phyloP scores from a whole-genome alignment of 2,329 filamentous ascomycete species.

The Macrophomina tecta region DNA sequence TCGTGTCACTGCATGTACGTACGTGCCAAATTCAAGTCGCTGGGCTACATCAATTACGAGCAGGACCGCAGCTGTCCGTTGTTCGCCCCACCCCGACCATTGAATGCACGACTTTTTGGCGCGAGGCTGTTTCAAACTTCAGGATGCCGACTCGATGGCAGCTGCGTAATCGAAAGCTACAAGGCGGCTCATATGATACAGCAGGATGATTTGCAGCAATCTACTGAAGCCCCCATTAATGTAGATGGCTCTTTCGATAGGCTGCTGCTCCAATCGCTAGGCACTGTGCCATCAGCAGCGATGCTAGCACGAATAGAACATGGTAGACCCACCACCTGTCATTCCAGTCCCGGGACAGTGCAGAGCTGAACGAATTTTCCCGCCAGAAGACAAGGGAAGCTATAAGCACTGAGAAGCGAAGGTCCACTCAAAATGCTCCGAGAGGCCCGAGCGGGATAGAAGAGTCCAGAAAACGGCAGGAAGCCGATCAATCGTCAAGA shows the following conservation, averaged over 20 bases:
- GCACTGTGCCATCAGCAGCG: slow-evolving; percentile 3
- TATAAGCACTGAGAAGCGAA: not conserved
- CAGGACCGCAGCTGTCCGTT: not conserved
- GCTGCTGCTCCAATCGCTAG: not conserved
- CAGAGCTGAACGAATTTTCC: slow-evolving; percentile 3
- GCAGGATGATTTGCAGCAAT: slow-evolving; percentile 18
- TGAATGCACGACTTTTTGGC: not conserved
- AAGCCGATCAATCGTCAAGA: not conserved
- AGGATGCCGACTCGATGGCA: not conserved
- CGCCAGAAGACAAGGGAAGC: not conserved
- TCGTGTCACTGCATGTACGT: not conserved
- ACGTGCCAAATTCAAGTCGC: not conserved
- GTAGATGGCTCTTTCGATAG: not conserved
- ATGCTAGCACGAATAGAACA: not conserved
- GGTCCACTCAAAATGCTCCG: not conserved
- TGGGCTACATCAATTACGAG: not conserved
- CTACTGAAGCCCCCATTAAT: not conserved
- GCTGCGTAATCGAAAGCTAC: not conserved
- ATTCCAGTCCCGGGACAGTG: slow-evolving; percentile 2
- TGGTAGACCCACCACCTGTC: slow-evolving; percentile 10
- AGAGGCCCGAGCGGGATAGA: not conserved
- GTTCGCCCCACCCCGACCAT: not conserved
- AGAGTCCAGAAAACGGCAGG: not conserved
- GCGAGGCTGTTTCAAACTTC: slow-evolving; percentile 3
- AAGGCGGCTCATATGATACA: slow-evolving; percentile 15